Base-by-base conservation (phyloP, 2,329 filamentous ascomycete species). In the Paraphaeosphaeria sporulosa region DNA sequence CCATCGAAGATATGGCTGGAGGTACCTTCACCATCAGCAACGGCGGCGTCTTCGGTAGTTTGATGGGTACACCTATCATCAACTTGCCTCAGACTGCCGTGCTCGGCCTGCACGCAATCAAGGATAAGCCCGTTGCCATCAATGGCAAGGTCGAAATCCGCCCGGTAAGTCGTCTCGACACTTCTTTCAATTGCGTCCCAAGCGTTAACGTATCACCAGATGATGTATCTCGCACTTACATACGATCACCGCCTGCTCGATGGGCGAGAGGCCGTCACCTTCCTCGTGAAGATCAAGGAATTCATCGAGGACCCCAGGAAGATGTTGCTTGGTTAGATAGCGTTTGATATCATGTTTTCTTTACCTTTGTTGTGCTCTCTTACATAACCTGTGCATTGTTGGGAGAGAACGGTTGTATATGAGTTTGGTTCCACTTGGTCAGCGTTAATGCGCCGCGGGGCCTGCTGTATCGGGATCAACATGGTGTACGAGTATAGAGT, bases 11-110 rank as follows among this genome's bases (percentile, higher is more conserved):
- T 77, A 97, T 99, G 93, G 95, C 95, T 62, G 95, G 95, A 62
- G 95, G 95, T 66, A 97, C 94, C 38, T 99, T 97, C 80, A 98
- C 95, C 63, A 97, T 97, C 83, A 95, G 91, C 85, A 98, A 97
- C 78, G 88, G 95, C 60, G 95, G 95, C 69, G 94, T 99, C 55
- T 99, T 99, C 73, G 95, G 95, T 60, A 97, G 94, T 15, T 85
- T 98, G 61, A 96, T 97, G 91, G 95, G 95, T 53, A 99, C 95
- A 0, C 95, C 95, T 10, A 98, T 99, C 77, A 98, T 99, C 84
- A 99, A 99, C 81, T 85, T 97, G 50, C 94, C 94, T 15, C 94
- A 98, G 78, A 94, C 91, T 76, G 86, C 93, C 59, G 94, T 97
- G 10, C 86, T 97, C 60, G 94, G 94, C 67, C 89, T 97, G 23